phyloP scores from a whole-genome alignment of 257 asterid genomes.

The Solanum gracilifrons region DNA sequence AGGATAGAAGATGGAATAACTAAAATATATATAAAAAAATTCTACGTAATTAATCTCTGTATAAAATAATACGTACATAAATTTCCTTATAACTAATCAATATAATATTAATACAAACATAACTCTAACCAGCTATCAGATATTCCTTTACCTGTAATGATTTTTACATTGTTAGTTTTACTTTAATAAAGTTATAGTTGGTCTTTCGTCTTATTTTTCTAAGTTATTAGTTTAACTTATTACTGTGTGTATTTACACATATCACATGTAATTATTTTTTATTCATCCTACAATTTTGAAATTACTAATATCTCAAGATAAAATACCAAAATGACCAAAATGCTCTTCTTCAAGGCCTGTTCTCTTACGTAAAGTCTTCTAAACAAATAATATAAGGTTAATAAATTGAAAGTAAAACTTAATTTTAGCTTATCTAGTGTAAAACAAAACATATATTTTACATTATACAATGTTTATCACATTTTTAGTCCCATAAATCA shows the following conservation, averaged over 20 bases:
- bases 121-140: not conserved
- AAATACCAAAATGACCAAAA: not conserved
- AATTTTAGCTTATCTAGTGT: not conserved
- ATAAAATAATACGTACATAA: no score
- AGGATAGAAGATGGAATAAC: not conserved
- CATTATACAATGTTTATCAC: not conserved
- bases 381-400: not conserved
- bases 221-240: not conserved
- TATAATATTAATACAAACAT: no score
- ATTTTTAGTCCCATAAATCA: not conserved
- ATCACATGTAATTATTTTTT: not conserved
- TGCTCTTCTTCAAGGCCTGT: not conserved
- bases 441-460: not conserved
- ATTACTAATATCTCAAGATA: not conserved
- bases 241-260: no score
- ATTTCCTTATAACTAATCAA: no score
- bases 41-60: rapidly evolving
- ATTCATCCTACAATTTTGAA: not conserved
- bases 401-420: no score
- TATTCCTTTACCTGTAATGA: not conserved
- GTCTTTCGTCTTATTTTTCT: not conserved
- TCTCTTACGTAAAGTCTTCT: not conserved
- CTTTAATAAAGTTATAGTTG: not conserved
- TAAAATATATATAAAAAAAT: no score
- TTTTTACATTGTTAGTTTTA: not conserved